These are phyloP conservation scores for Aulographum hederae DNA, from an alignment of 2,329 filamentous ascomycete species.

Conservation along the genomic window DNA sequence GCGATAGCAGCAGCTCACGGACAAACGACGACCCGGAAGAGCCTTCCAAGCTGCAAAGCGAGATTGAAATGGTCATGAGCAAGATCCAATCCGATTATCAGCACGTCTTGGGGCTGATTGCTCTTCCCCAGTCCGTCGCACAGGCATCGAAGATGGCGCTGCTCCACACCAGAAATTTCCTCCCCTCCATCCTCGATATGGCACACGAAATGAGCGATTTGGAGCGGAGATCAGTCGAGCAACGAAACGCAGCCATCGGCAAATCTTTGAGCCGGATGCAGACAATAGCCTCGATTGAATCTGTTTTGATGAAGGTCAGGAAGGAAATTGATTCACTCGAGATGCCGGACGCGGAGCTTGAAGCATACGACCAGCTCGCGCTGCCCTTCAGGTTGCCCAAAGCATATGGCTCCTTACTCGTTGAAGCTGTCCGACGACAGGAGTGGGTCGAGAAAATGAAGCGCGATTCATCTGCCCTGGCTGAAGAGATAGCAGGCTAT, in stretches of 20 bases:
- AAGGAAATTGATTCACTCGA: constrained; percentile 53
- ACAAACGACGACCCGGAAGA: constrained; percentile 42
- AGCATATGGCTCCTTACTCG: constrained; percentile 75
- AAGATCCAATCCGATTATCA: constrained; percentile 81
- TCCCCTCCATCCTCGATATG: constrained; percentile 40
- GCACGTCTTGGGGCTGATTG: constrained; percentile 50
- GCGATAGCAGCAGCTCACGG: constrained; percentile 28
- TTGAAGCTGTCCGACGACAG: constrained; percentile 67
- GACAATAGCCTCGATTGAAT: constrained; percentile 62
- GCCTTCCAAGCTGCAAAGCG: constrained; percentile 51
- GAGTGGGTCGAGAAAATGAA: constrained; percentile 91
- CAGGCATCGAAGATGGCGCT: constrained; percentile 46
- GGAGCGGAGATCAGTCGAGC: constrained; percentile 33
- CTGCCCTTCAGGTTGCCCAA: constrained; percentile 69
- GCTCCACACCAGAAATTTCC: constrained; percentile 42
- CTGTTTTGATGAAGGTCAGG: constrained; percentile 53
- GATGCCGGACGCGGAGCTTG: constrained; percentile 55
- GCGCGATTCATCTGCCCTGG: constrained; percentile 66
- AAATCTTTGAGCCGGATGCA: constrained; percentile 62
- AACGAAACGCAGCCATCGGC: constrained; percentile 48
- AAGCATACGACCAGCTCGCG: constrained; percentile 64
- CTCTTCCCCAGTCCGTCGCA: constrained; percentile 44
- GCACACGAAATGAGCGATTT: constrained; percentile 36
- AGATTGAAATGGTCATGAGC: constrained; percentile 69
- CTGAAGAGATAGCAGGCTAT: constrained; percentile 82